Percentiles rank a stretch among this genome's conserved stretches.
Conservation (phyloP, 139 green algal species). For the Astrephomene gubernaculifera region DNA sequence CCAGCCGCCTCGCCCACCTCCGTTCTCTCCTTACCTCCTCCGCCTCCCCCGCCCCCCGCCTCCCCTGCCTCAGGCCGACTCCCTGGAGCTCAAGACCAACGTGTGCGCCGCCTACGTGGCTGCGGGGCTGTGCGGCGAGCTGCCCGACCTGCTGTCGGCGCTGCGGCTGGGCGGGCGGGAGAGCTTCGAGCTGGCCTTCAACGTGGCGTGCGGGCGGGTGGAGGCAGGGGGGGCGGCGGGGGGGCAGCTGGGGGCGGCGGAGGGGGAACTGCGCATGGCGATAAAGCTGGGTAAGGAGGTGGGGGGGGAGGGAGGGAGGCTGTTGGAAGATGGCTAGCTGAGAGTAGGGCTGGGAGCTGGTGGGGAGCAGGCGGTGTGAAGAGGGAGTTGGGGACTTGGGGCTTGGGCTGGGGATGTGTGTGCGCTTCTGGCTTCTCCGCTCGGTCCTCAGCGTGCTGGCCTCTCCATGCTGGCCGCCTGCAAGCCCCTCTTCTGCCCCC, state of each 20-base stretch:
- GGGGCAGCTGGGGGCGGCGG: slow-evolving; percentile 68
- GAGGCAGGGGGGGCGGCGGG: no score
- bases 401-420: no score
- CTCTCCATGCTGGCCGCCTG: no score
- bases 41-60: neutral
- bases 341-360: no score
- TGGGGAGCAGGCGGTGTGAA: no score
- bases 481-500: neutral
- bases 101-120: slow-evolving; percentile 86
- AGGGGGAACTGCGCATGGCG: slow-evolving; percentile 82
- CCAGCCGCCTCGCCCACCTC: neutral
- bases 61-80: slow-evolving; percentile 44
- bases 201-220: slow-evolving; percentile 81
- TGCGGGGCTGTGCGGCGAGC: slow-evolving; percentile 67
- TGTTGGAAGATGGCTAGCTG: no score
- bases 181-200: slow-evolving; percentile 88
- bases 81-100: slow-evolving; percentile 86
- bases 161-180: slow-evolving; percentile 70
- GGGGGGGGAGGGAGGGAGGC: neutral
- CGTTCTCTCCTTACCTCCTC: neutral
- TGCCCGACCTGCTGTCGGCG: slow-evolving; percentile 77
- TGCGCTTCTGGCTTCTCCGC: no score
- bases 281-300: slow-evolving; percentile 68
- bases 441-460: no score
- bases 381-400: no score